Evolutionary conservation across 768 basidiomycete species (phyloP).

Genomic region (Chiua virens): DNA sequence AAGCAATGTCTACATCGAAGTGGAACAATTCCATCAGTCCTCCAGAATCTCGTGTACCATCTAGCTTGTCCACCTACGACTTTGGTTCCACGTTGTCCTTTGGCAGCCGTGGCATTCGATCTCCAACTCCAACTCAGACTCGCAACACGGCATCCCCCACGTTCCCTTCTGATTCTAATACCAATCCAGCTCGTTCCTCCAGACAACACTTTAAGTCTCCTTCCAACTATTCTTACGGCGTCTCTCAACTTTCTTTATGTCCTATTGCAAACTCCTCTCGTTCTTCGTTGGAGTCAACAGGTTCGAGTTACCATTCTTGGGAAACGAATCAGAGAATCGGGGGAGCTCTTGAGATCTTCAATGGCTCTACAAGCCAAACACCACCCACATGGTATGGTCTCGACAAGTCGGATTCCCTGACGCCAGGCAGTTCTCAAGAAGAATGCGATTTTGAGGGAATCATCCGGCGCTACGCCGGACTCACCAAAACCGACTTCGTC

Average conservation of each 20-base stretch:
- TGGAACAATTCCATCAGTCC: constrained; percentile 33
- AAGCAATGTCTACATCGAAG: constrained; percentile 14
- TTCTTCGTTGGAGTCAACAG: constrained; percentile 75
- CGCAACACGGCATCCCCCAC: constrained; percentile 53
- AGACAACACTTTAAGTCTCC: constrained; percentile 47
- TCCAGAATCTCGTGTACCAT: constrained; percentile 42
- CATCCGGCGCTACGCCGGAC: constrained; percentile 62
- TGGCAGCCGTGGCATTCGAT: constrained; percentile 46
- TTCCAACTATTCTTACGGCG: constrained; percentile 51
- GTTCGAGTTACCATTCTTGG: constrained; percentile 86
- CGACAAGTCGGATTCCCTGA: constrained; percentile 48
- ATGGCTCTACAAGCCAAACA: constrained; percentile 43
- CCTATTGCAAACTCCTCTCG: constrained; percentile 73
- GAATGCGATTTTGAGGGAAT: constrained; percentile 65
- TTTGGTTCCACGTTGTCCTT: constrained; percentile 45
- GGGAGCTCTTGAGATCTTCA: constrained; percentile 52
- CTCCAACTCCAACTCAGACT: constrained; percentile 68
- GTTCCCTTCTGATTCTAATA: constrained; percentile 37
- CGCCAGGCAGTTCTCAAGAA: constrained; percentile 51
- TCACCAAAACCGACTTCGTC: constrained; percentile 68
- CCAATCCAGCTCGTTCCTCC: constrained; percentile 50
- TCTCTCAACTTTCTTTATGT: constrained; percentile 64
- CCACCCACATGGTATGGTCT: constrained; percentile 69
- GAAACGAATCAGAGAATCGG: constrained; percentile 60
- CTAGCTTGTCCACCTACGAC: constrained; percentile 51